phyloP scores from a whole-genome alignment of 2,329 filamentous ascomycete species.

The Colletotrichum truncatum region DNA sequence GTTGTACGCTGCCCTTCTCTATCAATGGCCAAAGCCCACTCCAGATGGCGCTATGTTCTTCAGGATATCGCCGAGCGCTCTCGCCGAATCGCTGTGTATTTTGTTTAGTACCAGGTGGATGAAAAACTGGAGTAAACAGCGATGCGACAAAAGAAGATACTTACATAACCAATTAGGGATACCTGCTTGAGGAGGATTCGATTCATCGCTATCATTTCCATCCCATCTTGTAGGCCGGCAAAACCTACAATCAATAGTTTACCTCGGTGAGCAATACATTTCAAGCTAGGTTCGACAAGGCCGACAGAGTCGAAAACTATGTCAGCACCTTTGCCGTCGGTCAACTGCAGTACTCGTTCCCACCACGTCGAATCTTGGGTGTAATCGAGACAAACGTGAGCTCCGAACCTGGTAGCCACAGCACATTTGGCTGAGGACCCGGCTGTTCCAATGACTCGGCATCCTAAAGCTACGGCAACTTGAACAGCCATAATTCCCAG shows the following conservation, averaged over 20 bases:
- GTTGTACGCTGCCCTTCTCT: conserved; percentile 54
- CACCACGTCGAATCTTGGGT: conserved; percentile 52
- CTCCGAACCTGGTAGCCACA: conserved; percentile 49
- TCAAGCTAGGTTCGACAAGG: conserved; percentile 61
- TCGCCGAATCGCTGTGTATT: conserved; percentile 64
- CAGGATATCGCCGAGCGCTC: conserved; percentile 57
- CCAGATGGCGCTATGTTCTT: conserved; percentile 59
- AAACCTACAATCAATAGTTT: conserved; percentile 67
- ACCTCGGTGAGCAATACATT: conserved; percentile 62
- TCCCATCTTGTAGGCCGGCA: conserved; percentile 59
- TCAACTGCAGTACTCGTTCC: conserved; percentile 56
- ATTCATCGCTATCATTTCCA: conserved; percentile 65
- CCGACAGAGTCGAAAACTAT: conserved; percentile 68
- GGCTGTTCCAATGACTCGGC: conserved; percentile 62
- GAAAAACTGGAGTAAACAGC: not conserved
- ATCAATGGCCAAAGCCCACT: conserved; percentile 58
- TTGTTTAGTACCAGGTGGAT: not conserved
- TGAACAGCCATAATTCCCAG: conserved; percentile 65
- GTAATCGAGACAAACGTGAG: conserved; percentile 52
- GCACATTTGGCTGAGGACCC: conserved; percentile 55
- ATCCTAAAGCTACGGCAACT: conserved; percentile 61
- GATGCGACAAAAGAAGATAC: conserved; percentile 32
- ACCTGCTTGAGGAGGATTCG: conserved; percentile 61
- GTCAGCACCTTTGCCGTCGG: conserved; percentile 60
- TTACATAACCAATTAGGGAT: conserved; percentile 61